Base-by-base conservation (phyloP, 2,329 filamentous ascomycete genomes). In the Pseudophaeomoniella oleicola region DNA sequence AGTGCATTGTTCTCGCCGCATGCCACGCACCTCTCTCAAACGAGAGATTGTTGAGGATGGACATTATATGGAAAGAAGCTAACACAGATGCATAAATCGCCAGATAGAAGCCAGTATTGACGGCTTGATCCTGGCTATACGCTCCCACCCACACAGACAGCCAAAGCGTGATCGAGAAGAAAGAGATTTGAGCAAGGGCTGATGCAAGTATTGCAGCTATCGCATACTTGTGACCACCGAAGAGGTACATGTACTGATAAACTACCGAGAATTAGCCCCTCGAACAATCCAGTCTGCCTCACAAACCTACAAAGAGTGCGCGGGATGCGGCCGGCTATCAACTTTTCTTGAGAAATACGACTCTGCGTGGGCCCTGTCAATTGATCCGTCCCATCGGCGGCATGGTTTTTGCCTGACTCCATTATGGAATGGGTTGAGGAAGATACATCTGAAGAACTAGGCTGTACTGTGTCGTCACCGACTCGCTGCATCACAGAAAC, bases 21-120 rank as follows among this genome's bases (percentile, higher is more conserved):
- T 58, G 55, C 71, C 71, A 75, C 4, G 66, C 64, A 14, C 71
- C 71, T 44, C 63, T 66, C 46, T 70, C 67, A 44, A 70, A 74
- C 18, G 63, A 53, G 3, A 53, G 35, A 19, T 46, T 43, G 34
- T 49, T 50, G 11, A 40, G 32, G 12, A 51, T 38, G 29, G 51
- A 47, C 10, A 53, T 32, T 2, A 44, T 11, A 3, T 51, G 41
- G 32, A 50, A 52, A 0, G 56, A 47, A 5, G 68, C 42, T 1
- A 62, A 64, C 33, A 69, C 54, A 2, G 50, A 57, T 1, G 64
- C 62, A 39, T 71, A 75, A 10, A 75, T 60, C 2, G 62, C 62
- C 38, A 75, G 55, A 42, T 74, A 75, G 45, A 65, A 73, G 5
- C 17, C 17, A 0, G 45, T 39, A 13, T 49, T 44, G 4, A 44